phyloP scores from a whole-genome alignment of 225 moss, liverwort and hornwort species.

The Antitrichia curtipendula region DNA sequence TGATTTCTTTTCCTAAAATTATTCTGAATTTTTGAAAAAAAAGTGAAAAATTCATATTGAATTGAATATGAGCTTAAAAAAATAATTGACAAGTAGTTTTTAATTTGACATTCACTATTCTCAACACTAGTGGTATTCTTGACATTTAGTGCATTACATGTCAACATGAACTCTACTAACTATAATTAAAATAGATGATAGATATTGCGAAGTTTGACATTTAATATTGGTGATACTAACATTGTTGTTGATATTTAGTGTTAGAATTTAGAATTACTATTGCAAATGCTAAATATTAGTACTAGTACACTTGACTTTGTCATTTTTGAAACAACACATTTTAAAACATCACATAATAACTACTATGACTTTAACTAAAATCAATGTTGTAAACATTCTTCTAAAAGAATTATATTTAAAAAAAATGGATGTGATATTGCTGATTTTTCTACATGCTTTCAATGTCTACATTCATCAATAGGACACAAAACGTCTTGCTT shows the following conservation, averaged over 20 bases:
- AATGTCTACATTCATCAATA: background rate
- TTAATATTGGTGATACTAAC: background rate
- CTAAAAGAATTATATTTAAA: background rate
- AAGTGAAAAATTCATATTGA: no score
- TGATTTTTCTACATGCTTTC: no score
- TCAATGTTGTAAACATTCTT: no score
- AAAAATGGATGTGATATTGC: background rate
- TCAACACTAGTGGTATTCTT: background rate
- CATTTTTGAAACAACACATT: background rate
- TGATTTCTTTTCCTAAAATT: no score
- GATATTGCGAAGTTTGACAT: fast-evolving
- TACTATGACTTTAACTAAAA: background rate
- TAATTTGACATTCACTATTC: fast-evolving
- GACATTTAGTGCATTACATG: background rate
- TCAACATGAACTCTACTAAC: background rate
- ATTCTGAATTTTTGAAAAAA: no score
- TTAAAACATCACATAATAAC: background rate
- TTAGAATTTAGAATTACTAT: background rate
- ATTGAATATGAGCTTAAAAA: background rate
- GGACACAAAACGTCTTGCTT: no score
- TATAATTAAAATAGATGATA: background rate
- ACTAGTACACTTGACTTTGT: background rate
- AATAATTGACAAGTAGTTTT: background rate
- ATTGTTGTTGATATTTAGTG: no score
- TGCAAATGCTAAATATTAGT: background rate